Percentiles rank a stretch among this genome's conserved stretches.
Evolutionary conservation across 2,329 filamentous ascomycete species (phyloP).

Genomic region (Fusarium gaditjirri): DNA sequence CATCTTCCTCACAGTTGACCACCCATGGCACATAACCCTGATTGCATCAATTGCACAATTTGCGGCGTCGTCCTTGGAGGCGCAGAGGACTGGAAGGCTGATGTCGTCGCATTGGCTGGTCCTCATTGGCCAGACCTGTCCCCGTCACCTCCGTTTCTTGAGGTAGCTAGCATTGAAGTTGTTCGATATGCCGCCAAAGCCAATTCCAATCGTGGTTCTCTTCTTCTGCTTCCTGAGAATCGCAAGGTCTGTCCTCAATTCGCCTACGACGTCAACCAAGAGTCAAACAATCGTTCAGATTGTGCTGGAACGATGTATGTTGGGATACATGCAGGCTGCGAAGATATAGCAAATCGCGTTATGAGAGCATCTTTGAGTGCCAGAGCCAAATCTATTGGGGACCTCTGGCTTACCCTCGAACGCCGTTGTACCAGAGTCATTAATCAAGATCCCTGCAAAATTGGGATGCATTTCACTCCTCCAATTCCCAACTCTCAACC

Average conservation of each 20-base stretch:
- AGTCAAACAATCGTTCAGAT: not conserved
- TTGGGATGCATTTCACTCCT: not conserved
- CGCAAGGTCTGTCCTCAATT: not conserved
- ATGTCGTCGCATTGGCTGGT: not conserved
- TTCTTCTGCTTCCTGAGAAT: not conserved
- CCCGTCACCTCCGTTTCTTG: rapidly evolving
- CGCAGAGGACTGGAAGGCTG: not conserved
- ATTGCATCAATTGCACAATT: slow-evolving; percentile 2
- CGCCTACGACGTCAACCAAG: not conserved
- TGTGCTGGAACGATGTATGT: not conserved
- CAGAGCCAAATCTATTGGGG: not conserved
- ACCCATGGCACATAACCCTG: slow-evolving; percentile 4
- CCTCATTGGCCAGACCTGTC: not conserved
- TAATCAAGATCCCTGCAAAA: not conserved
- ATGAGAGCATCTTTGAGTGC: not conserved
- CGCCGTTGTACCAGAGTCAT: not conserved
- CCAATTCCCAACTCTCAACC: not conserved
- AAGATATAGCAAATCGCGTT: not conserved
- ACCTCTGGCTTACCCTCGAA: slow-evolving; percentile 8
- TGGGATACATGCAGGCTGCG: not conserved
- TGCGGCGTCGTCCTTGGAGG: not conserved
- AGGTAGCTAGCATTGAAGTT: not conserved
- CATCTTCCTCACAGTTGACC: not conserved
- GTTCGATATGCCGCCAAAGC: not conserved
- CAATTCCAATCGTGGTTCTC: not conserved